Conservation (phyloP, 768 basidiomycete genomes). For the Pholiota molesta region DNA sequence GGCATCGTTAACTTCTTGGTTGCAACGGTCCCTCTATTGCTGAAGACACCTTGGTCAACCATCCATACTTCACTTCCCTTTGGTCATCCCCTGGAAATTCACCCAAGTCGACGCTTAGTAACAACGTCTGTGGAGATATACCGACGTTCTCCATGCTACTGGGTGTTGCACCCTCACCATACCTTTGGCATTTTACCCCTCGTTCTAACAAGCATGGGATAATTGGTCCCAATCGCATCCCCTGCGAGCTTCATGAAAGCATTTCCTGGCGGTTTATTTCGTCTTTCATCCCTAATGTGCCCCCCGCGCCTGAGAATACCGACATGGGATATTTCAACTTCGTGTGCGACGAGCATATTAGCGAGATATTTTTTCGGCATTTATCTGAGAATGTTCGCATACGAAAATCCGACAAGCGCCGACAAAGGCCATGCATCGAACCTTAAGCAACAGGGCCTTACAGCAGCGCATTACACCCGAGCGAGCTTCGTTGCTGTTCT, state of each 20-base stretch:
- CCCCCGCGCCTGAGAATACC: background rate
- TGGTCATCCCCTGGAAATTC: conserved; percentile 6
- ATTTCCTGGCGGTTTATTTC: conserved; percentile 40
- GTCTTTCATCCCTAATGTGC: conserved; percentile 18
- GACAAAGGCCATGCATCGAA: conserved; percentile 4
- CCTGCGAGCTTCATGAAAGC: conserved; percentile 36
- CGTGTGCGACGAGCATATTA: conserved; percentile 30
- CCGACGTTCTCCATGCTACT: conserved; percentile 43
- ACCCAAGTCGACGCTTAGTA: conserved; percentile 27
- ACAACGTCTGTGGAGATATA: conserved; percentile 40
- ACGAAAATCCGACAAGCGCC: conserved; percentile 32
- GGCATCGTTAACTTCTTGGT: conserved; percentile 50
- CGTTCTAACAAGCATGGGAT: conserved; percentile 45
- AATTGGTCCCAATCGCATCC: conserved; percentile 10
- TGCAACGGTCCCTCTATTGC: conserved; percentile 40
- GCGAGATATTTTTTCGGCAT: conserved; percentile 42
- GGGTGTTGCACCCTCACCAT: conserved; percentile 43
- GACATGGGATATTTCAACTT: background rate
- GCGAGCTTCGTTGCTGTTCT: conserved; percentile 51
- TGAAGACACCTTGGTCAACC: conserved; percentile 28
- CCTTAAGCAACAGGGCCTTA: conserved; percentile 20
- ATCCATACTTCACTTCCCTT: conserved; percentile 48
- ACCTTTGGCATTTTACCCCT: conserved; percentile 42
- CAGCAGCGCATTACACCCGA: conserved; percentile 46
- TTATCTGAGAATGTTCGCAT: conserved; percentile 46